These are phyloP conservation scores for Eucalyptus curtisii DNA, from an alignment of 345 rosid genomes.

Conservation along the genomic window DNA sequence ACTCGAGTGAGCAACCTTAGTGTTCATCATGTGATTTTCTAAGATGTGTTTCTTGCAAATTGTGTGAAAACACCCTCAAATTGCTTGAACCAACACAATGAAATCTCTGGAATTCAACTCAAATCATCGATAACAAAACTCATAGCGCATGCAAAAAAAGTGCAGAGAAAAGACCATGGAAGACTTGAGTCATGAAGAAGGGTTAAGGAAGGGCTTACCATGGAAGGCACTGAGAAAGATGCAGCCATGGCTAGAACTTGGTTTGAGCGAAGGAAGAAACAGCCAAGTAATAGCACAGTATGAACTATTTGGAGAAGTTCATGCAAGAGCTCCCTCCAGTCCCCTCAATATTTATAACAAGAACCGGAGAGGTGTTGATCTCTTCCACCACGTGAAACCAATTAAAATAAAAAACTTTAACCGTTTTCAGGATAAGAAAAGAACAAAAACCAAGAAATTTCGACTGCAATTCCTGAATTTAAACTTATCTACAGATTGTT, in stretches of 20 bases:
- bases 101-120: background rate
- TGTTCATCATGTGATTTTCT: background rate
- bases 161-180: background rate
- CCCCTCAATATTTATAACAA: slow-evolving; percentile 26
- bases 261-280: background rate
- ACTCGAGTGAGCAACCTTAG: background rate
- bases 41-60: background rate
- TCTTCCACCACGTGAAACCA: background rate
- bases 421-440: background rate
- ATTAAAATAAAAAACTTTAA: background rate
- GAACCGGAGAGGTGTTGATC: background rate
- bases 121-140: background rate
- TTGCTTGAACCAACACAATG: background rate
- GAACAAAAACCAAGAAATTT: slow-evolving; percentile 5
- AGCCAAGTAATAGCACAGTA: background rate
- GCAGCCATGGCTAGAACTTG: slow-evolving; percentile 69
- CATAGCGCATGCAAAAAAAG: background rate
- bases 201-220: slow-evolving; percentile 29
- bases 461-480: background rate
- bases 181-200: background rate
- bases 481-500: background rate
- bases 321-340: slow-evolving; percentile 1
- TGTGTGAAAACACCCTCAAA: background rate
- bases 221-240: slow-evolving; percentile 83
- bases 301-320: slow-evolving; percentile 16